Evolutionary conservation across 225 moss, liverwort and hornwort genomes (phyloP), one percentile per base, ranked within the genome.

Genomic region (Anthoceros angustus): DNA sequence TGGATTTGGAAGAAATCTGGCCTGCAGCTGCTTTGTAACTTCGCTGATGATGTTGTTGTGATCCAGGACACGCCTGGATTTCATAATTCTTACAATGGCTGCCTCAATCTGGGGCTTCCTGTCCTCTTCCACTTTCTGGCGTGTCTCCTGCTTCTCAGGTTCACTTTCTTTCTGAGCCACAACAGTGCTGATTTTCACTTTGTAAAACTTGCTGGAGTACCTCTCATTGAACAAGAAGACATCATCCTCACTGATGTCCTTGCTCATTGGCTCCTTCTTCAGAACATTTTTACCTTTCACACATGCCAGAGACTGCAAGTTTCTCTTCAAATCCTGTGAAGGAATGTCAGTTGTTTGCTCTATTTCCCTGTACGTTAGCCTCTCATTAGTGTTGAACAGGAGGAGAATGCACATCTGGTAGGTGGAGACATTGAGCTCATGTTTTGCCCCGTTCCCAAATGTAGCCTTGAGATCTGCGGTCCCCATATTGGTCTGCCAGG

Each of bases 71-170:
- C 55, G 18, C 55, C 55, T 55, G 55, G 55, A 55, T 23, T 55
- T 55, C 55, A 55, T 55, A 15, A 55, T 55, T 15, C 55, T 55
- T 55, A 55, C 55, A 55, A 55, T 55, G 23, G 55, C 55, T 18
- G 55, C 55, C 14, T 55, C 55, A 18, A 55, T 55, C n/a, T 55
- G 55, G 7, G 55, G 55, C 55, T 55, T 55, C 55, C 55, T 55
- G 18, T 55, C 55, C 18, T 55, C 55, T 15, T 55, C 55, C 18
- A 55, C 55, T 23, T 55, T 55, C 55, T 55, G 55, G 14, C 55
- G 55, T 55, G 55, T 55, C 55, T 55, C 55, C 23, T 55, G 55
- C 55, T 55, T 55, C 55, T 55, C 55, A 5, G 55, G 55, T 55
- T 55, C 55, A 55, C 55, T 55, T 55, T 55, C 55, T 23, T 55